Evolutionary conservation across 306 rosid species (phyloP), one percentile per base, ranked within the genome.

Genomic region (Leucaena leucocephala): DNA sequence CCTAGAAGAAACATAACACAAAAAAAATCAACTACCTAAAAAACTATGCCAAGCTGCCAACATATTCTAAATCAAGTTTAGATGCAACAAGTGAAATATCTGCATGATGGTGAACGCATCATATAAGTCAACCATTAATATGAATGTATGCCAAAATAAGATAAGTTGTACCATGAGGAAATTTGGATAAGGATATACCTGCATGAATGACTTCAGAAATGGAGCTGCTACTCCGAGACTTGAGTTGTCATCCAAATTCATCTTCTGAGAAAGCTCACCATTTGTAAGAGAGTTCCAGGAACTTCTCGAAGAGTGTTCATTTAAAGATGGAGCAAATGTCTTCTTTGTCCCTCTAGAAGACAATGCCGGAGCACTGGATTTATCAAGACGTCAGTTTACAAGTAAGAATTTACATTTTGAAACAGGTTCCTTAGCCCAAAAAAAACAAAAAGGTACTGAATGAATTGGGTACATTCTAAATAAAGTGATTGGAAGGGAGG

Each of bases 161-260:
- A 55, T 22, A 69, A 59, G 15, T n/a, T 67, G 45, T 3, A 39
- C 46, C 57, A 67, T 6, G 6, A 43, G 55, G 67, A 69, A 83
- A 69, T 78, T 64, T 64, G 54, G 72, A 81, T 45, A 48, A 76
- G 57, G 34, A 68, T 80, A 88, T 85, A 92, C 99, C 86, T 93
- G 96, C 94, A 95, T 90, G 78, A 95, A 93, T 77, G 99, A 93
- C 83, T 95, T 95, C 76, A 95, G 80, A 75, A 95, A 86, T 61
- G 99, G 99, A 80, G 97, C 90, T 48, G 99, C 99, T 45, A 89
- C 97, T 71, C 97, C 94, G 14, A 93, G 91, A 85, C 93, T 90
- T 15, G 96, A 87, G 86, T 81, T 90, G 81, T 93, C 93, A 65
- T 91, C 96, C 82, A 95, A 85, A 84, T 91, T 92, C 22, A 90